Base-by-base conservation (phyloP, 441 rosid genomes). In the Populus hybrid region DNA sequence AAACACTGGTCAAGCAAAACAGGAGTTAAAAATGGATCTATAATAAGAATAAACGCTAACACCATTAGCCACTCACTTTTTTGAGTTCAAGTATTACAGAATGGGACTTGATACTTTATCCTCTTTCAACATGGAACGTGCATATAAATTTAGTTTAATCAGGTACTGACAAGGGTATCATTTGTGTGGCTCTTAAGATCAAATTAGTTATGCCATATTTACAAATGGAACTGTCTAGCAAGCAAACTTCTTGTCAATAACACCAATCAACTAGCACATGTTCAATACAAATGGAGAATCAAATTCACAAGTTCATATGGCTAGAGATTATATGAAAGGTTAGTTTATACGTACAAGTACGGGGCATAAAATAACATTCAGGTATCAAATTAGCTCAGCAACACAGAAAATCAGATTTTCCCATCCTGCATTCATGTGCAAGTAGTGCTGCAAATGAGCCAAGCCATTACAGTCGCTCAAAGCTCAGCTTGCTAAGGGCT, bases 1-100 rank as follows among this genome's bases (percentile, higher is more conserved):
- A 93, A 74, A 77, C 97, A 95, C 99, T 94, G 88, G 38, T 66
- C 63, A 2, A 1, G 7, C 8, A 28, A 24, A 66, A 66, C 69
- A 66, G 20, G 69, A 29, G 69, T 66, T 26, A 66, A 66, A 28
- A 24, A 14, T 24, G 69, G 35, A 66, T 66, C 31, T 56, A 18
- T 56, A 66, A 66, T 14, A 23, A 10, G 20, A 12, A 66, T 6
- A 28, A 66, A 28, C 10, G 20, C 10, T 31, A 29, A 0, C 69
- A 28, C 69, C 7, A 24, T 4, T 28, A 12, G 2, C 63, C 63
- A 2, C 63, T 56, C 63, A 33, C 5, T 56, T 18, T 56, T 56
- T 56, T 20, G 1, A 29, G 26, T 63, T 12, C 59, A 33, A 6
- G 7, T 33, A 33, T 29, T 0, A 7, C 69, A 63, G 2, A 38